Evolutionary conservation across 306 rosid genomes (phyloP), one percentile per base, ranked within the genome.

Genomic region (Abrus pulchellus): DNA sequence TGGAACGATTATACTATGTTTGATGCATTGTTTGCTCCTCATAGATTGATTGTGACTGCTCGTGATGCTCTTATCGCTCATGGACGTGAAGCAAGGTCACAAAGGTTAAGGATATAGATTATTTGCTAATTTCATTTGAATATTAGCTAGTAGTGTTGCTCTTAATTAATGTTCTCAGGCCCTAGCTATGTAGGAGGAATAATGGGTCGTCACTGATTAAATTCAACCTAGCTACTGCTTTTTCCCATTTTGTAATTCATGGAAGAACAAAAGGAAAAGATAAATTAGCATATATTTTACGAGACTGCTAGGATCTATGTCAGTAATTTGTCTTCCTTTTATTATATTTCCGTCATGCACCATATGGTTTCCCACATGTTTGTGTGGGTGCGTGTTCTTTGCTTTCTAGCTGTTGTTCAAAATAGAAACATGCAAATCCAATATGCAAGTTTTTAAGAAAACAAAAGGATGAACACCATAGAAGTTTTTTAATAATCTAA

Each of bases 51-150:
- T 61, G 64, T 77, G 11, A 52, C 88, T n/a, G 94, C 97, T 65
- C 94, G 94, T 34, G 92, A 89, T 73, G 90, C 97, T 0, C 94
- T 92, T 48, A 43, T 82, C 55, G 90, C 68, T 28, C 89, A 88
- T 70, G 89, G 74, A 57, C 85, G 87, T 55, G 77, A 84, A 84
- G 50, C 74, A 27, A 83, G 68, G 73, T 74, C 85, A 36, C 85
- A 72, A 5, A 76, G 86, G 49, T 50, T 88, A 73, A 83, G 92
- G 81, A 82, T 90, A 43, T 86, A 75, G 33, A 41, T 0, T 40
- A 40, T 6, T 38, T 82, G 71, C 74, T 82, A 40, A 64, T 67
- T 59, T 69, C 8, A 40, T 66, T 45, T 64, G 0, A 80, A 29
- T n/a, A 55, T 7, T 54, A 1, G 3, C 5, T 63, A 36, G 11